Evolutionary conservation across 176 grass and related monocot species (phyloP), one percentile per base, ranked within the genome.

Genomic region (Carex parvula): DNA sequence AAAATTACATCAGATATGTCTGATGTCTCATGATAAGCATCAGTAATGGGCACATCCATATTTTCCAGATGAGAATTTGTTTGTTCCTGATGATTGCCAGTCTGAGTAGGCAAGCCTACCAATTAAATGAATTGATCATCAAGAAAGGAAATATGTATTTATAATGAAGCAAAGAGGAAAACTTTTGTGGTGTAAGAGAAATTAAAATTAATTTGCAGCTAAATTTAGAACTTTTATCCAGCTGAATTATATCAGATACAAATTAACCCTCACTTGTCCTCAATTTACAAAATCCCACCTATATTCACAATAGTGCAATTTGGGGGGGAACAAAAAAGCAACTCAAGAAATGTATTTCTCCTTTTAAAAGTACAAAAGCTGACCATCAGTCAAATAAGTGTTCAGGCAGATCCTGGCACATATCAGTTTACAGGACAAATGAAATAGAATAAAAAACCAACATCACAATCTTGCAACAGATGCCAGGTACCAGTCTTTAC

Each of bases 61-160:
- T 93, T 44, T 42, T 83, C 69, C 48, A 32, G 59, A 61, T 50
- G 44, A 56, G 53, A 88, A 87, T 81, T 63, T 81, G 68, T 39
- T 84, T 85, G 80, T 53, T 86, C 87, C 35, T 85, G 81, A 55
- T 39, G 75, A 87, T 85, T 32, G 18, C 69, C 52, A 56, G 57
- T 83, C 48, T 70, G 32, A 75, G 70, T 64, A 88, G 85, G 46
- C 66, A 63, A 85, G 81, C 81, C 97, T 99, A 84, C 26, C 80
- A 83, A 68, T 52, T 17, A 83, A 64, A 81, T 42, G 33, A 39
- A 42, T 41, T 35, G 15, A 39, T n/a, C 24, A 80, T 80, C 3
- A 60, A 12, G 2, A 12, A 39, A 39, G 37, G 37, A 39, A 39
- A 39, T 39, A 39, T 39, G 37, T 39, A 39, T 39, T 6, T 39